These are phyloP conservation scores for Eucalyptus pauciflora DNA, from an alignment of 345 rosid species.

Conservation along the genomic window DNA sequence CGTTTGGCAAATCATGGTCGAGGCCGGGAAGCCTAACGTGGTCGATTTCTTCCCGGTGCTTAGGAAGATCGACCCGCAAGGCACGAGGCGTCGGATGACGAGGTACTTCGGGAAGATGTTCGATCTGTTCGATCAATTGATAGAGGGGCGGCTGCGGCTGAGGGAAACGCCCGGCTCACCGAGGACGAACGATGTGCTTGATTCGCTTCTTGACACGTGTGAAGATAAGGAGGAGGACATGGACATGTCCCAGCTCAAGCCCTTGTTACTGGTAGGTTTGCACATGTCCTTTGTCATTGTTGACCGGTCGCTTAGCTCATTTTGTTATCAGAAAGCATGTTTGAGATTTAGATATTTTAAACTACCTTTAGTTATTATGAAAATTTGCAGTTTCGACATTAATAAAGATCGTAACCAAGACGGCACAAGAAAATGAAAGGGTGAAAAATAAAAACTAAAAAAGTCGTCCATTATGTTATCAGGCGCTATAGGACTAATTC, in stretches of 20 bases:
- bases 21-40: conserved; percentile 15
- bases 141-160: neutral
- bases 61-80: conserved; percentile 23
- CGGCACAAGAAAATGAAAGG: neutral
- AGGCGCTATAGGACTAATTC: neutral
- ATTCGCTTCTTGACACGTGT: neutral
- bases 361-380: neutral
- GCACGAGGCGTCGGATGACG: neutral
- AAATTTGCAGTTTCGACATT: neutral
- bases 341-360: neutral
- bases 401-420: neutral
- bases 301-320: neutral
- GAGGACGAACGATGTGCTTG: conserved; percentile 5
- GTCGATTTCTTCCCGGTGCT: conserved; percentile 20
- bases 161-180: neutral
- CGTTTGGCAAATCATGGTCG: conserved; percentile 15
- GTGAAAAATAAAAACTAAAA: neutral
- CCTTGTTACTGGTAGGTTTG: neutral
- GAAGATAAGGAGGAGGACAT: neutral
- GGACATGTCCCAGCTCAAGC: neutral
- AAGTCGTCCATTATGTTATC: neutral
- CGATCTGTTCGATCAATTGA: conserved; percentile 1
- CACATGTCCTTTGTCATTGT: neutral
- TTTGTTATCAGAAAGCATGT: neutral
- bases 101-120: neutral